Evolutionary conservation across 2,329 filamentous ascomycete species (phyloP).

Genomic region (Thelonectria discophora): DNA sequence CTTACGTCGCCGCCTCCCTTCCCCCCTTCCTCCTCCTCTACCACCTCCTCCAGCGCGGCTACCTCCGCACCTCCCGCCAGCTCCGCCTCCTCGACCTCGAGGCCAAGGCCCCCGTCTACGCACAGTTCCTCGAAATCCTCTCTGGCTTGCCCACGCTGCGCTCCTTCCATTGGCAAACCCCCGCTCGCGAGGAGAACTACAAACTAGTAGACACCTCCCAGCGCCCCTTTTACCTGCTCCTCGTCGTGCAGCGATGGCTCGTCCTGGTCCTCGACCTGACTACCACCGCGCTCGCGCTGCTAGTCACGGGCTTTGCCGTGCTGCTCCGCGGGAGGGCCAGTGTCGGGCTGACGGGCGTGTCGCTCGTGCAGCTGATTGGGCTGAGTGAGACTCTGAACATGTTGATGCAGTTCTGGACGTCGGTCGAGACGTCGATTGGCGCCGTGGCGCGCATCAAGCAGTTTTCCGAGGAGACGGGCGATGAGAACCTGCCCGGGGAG

Average conservation of each 20-base stretch:
- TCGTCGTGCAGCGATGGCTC: slow-evolving; percentile 66
- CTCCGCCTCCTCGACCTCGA: slow-evolving; percentile 53
- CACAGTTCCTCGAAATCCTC: slow-evolving; percentile 56
- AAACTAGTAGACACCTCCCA: slow-evolving; percentile 62
- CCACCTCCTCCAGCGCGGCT: slow-evolving; percentile 54
- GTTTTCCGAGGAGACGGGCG: slow-evolving; percentile 42
- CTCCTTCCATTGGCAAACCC: slow-evolving; percentile 59
- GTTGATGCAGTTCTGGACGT: slow-evolving; percentile 50
- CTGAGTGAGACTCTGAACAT: slow-evolving; percentile 48
- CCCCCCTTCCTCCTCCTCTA: slow-evolving; percentile 53
- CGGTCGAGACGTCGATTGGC: slow-evolving; percentile 50
- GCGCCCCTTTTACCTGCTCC: slow-evolving; percentile 65
- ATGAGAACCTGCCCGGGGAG: slow-evolving; percentile 40
- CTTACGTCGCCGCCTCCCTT: slow-evolving; percentile 52
- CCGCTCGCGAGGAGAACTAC: slow-evolving; percentile 54
- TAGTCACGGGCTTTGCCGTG: slow-evolving; percentile 59
- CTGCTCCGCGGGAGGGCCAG: slow-evolving; percentile 40
- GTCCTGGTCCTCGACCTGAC: slow-evolving; percentile 60
- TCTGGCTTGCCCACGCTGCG: slow-evolving; percentile 60
- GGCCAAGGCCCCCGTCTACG: slow-evolving; percentile 52
- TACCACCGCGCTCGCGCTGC: slow-evolving; percentile 56
- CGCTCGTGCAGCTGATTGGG: slow-evolving; percentile 44
- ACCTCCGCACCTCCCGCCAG: slow-evolving; percentile 55
- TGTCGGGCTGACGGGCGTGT: slow-evolving; percentile 46
- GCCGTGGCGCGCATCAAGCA: slow-evolving; percentile 48